Evolutionary conservation across 176 grass and related monocot genomes (phyloP), one percentile per base, ranked within the genome.

Genomic region (Elymus sibiricus): DNA sequence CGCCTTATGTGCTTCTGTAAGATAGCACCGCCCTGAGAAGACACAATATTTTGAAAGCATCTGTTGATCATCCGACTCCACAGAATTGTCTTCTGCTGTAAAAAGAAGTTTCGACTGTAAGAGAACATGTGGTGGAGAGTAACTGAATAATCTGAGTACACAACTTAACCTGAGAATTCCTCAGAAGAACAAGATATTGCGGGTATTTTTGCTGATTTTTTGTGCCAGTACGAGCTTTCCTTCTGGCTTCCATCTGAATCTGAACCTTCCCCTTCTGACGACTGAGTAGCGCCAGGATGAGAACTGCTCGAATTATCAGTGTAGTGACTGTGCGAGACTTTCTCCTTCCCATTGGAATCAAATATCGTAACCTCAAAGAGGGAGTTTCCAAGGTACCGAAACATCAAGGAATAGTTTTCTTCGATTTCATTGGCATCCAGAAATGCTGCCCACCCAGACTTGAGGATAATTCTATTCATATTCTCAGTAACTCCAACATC

Each of bases 401-500:
- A 96, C 68, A 89, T 3, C 71, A 96, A 17, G 25, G 49, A 40
- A 25, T 91, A 76, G 71, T 83, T 88, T 47, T 91, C 68, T 77
- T 73, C 31, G 73, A 91, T 87, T 51, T 78, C 21, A 65, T 93
- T 80, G 17, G 19, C 47, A 40, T 70, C 28, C 27, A 85, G 49
- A 80, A 93, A 96, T 29, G 64, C 26, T 19, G 53, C 74, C 84
- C 94, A 96, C 28, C 94, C 94, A 31, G 14, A 64, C 74, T 31
- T 34, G 37, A 93, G 74, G 9, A 85, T 5, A 22, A 82, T 58
- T 64, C 72, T 72, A n/a, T 77, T 64, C 9, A n/a, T 71, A 7
- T 6, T 35, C 64, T 81, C 4, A 1, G 47, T 47, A 13, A 93
- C 39, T 70, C 79, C 60, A 65, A 93, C 74, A 26, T 34, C 43